These are phyloP conservation scores for Leccinum uliginosum DNA, from an alignment of 768 basidiomycete species.

Conservation along the genomic window DNA sequence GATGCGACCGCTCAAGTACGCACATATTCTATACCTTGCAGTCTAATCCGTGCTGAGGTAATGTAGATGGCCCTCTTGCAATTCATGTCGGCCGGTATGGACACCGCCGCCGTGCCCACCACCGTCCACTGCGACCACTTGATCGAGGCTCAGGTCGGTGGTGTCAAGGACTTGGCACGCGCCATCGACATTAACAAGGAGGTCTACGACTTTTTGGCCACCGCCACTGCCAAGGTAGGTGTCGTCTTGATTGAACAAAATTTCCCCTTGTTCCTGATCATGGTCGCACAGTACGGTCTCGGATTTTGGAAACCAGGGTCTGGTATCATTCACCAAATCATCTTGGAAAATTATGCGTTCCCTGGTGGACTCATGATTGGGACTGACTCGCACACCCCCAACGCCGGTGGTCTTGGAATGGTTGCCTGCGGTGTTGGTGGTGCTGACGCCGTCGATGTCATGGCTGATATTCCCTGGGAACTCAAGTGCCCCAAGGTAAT, in stretches of 20 bases:
- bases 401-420: slow-evolving; percentile 99
- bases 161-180: slow-evolving; percentile 88
- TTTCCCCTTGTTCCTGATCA: neutral
- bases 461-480: slow-evolving; percentile 98
- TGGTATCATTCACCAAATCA: slow-evolving; percentile 99
- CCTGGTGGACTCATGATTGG: slow-evolving; percentile 99
- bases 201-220: slow-evolving; percentile 98
- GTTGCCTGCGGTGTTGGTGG: slow-evolving; percentile 99
- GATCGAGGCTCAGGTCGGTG: slow-evolving; percentile 95
- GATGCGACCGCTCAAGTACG: slow-evolving; percentile 83
- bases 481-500: slow-evolving; percentile 99
- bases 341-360: slow-evolving; percentile 99
- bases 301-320: slow-evolving; percentile 99
- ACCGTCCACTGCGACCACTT: slow-evolving; percentile 99
- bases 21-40: slow-evolving; percentile 15
- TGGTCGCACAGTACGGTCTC: slow-evolving; percentile 73
- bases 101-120: slow-evolving; percentile 94
- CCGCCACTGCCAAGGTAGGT: slow-evolving; percentile 83
- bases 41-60: neutral
- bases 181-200: slow-evolving; percentile 95
- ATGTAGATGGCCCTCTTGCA: slow-evolving; percentile 95
- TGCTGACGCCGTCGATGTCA: slow-evolving; percentile 98
- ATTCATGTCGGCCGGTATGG: slow-evolving; percentile 99
- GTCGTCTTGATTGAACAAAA: slow-evolving; percentile 6
- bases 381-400: slow-evolving; percentile 98